These are phyloP conservation scores for Penstemon barbatus DNA, from an alignment of 257 asterid genomes.

Conservation along the genomic window DNA sequence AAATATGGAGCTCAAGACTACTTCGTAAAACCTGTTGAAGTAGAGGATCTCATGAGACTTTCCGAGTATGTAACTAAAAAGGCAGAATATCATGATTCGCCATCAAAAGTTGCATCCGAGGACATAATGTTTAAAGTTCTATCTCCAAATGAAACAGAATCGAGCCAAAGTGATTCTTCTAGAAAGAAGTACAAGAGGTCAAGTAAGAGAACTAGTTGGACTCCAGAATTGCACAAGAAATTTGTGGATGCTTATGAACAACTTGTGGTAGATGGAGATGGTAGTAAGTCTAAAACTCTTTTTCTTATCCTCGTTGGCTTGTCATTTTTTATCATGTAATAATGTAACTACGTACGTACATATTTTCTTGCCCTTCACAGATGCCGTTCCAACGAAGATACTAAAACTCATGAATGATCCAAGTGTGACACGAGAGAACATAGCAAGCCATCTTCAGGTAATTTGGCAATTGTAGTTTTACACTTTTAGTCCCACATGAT, in stretches of 20 bases:
- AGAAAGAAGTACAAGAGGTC: constrained; percentile 4
- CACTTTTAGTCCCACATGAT: too few relatives aligned
- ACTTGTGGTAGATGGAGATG: neutral
- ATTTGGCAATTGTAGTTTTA: neutral
- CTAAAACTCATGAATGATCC: constrained; percentile 18
- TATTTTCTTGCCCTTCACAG: neutral
- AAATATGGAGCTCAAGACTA: constrained; percentile 20
- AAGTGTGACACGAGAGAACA: constrained; percentile 7
- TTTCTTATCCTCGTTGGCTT: neutral
- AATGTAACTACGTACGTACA: neutral
- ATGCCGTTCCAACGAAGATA: constrained; percentile 13
- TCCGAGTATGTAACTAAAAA: constrained; percentile 8
- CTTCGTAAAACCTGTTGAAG: constrained; percentile 15
- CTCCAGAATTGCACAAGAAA: neutral
- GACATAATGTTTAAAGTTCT: neutral
- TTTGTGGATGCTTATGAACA: neutral
- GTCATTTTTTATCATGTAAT: neutral
- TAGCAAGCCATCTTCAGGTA: constrained; percentile 24
- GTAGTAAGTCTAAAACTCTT: constrained; percentile 8
- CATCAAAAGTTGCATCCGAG: neutral
- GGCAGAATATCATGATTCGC: neutral
- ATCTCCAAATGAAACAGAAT: constrained; percentile 4
- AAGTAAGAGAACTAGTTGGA: constrained; percentile 5
- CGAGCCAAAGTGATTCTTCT: constrained; percentile 2
- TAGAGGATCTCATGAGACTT: constrained; percentile 13